A percentile compares a stretch with the other conserved stretches of the same genome.
Conservation (phyloP, 164 flowering plant genomes). For the Sedum album region DNA sequence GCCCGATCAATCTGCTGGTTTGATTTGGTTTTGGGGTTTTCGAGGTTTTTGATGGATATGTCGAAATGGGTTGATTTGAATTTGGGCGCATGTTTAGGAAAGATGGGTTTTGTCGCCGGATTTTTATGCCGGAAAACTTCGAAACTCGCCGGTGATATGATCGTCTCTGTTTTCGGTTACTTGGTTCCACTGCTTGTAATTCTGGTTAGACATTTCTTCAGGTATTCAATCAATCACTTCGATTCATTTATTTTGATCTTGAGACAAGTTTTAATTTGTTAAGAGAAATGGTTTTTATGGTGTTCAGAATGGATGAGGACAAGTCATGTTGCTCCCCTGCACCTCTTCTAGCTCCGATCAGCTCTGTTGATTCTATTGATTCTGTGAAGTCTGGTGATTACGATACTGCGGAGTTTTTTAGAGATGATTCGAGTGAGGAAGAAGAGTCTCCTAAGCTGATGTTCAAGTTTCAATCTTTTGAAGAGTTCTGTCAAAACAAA, state of each 20-base stretch:
- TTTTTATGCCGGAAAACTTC: slow-evolving; percentile 18
- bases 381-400: slow-evolving; percentile 6
- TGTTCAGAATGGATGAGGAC: slow-evolving; percentile 11
- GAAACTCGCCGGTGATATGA: slow-evolving; percentile 13
- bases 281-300: not conserved
- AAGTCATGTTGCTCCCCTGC: slow-evolving; percentile 7
- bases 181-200: slow-evolving; percentile 28
- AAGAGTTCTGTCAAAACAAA: slow-evolving; percentile 27
- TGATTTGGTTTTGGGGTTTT: slow-evolving; percentile 18
- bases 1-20: slow-evolving; percentile 16
- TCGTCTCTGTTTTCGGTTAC: slow-evolving; percentile 20
- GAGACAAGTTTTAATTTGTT: not conserved
- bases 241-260: not conserved
- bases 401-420: slow-evolving; percentile 13
- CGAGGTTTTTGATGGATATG: slow-evolving; percentile 14
- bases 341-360: slow-evolving; percentile 8
- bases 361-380: slow-evolving; percentile 1
- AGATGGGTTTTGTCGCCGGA: slow-evolving; percentile 15
- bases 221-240: slow-evolving; percentile 18
- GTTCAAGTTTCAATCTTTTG: slow-evolving; percentile 44
- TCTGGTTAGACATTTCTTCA: slow-evolving; percentile 18
- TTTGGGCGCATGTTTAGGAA: slow-evolving; percentile 11
- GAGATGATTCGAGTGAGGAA: slow-evolving; percentile 19
- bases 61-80: not conserved
- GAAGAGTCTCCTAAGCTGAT: slow-evolving; percentile 30